Base-by-base conservation (phyloP, 805 yeast genomes). In the Sugiyamaella mastotermitis region DNA sequence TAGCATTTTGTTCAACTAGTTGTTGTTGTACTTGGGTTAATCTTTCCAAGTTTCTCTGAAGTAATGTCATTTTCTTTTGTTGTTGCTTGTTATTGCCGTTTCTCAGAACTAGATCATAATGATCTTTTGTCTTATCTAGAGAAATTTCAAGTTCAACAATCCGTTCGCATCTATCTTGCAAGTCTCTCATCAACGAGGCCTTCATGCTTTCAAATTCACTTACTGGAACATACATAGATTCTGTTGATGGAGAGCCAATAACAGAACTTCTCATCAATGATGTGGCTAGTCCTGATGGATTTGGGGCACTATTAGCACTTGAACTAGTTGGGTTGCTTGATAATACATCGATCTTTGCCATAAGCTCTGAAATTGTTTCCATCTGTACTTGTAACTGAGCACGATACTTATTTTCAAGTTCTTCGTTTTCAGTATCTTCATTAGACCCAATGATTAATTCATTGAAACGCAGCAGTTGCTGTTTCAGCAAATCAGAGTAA, bases 11-110 rank as follows among this genome's bases (percentile, higher is more conserved):
- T n/a, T 65, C 57, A 43, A 78, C 80, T 22, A 80, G 69, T 43
- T 80, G 83, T 35, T 68, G 68, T 38, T 81, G 67, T 40, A 78
- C 78, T n/a, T 62, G 64, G 14, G 73, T 67, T 44, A 82, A 67
- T 43, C 70, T 78, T 31, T 70, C 71, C 14, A 82, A 58, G 1
- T 84, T 69, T 33, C 69, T 66, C 48, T 80, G 84, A 37, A 82
- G 56, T 8, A 72, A 68, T 33, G 69, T 64, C 20, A 76, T 53
- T 47, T 72, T 73, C 46, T 71, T 68, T 32, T 69, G 73, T 41
- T 59, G 62, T 19, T 46, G 47, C 36, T 52, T 51, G 33, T 47
- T 50, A 15, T 42, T 42, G 22, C 50, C 41, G 26, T 45, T 41
- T 19, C 53, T 45, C 13, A 60, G 42, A 8, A 55, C 50, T 3